phyloP scores from a whole-genome alignment of 1,284 basidiomycete genomes.

The Trichosporon sp. region DNA sequence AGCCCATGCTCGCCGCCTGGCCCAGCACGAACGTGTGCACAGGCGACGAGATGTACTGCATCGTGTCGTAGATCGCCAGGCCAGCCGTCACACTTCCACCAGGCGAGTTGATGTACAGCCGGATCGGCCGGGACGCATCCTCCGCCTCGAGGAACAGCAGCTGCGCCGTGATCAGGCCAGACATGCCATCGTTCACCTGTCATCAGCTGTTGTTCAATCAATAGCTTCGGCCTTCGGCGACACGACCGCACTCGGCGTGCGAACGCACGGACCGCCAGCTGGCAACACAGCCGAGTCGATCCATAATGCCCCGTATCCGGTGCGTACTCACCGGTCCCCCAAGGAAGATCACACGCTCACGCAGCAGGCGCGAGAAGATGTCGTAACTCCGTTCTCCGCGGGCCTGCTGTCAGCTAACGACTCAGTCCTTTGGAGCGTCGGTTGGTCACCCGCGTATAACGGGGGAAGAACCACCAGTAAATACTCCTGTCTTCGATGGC shows the following conservation, averaged over 20 bases:
- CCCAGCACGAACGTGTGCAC: conserved; percentile 93
- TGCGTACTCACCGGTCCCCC: conserved; percentile 50
- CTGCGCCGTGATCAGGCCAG: conserved; percentile 79
- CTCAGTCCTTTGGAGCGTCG: too few species aligned
- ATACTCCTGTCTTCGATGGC: too few species aligned
- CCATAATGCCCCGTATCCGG: neutral
- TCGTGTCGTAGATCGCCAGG: conserved; percentile 87
- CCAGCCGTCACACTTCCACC: conserved; percentile 91
- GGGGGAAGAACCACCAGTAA: too few species aligned
- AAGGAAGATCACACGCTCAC: conserved; percentile 89
- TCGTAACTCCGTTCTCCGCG: conserved; percentile 90
- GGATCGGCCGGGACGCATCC: conserved; percentile 83
- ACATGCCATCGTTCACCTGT: conserved; percentile 77
- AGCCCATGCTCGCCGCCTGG: conserved; percentile 90
- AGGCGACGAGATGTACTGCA: conserved; percentile 80
- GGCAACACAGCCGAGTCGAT: too few species aligned
- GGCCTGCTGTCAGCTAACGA: conserved; percentile 78
- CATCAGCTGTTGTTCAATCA: conserved; percentile 1
- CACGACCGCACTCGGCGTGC: too few species aligned
- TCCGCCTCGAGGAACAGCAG: conserved; percentile 90
- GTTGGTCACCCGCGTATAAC: too few species aligned
- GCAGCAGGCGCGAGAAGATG: conserved; percentile 82
- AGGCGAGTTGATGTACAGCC: conserved; percentile 90
- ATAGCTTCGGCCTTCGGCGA: too few species aligned
- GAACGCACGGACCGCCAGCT: too few species aligned